Percentiles rank a stretch among this genome's conserved stretches.
Evolutionary conservation across 2,329 filamentous ascomycete species (phyloP).

Genomic region (Hypoxylon sp.): DNA sequence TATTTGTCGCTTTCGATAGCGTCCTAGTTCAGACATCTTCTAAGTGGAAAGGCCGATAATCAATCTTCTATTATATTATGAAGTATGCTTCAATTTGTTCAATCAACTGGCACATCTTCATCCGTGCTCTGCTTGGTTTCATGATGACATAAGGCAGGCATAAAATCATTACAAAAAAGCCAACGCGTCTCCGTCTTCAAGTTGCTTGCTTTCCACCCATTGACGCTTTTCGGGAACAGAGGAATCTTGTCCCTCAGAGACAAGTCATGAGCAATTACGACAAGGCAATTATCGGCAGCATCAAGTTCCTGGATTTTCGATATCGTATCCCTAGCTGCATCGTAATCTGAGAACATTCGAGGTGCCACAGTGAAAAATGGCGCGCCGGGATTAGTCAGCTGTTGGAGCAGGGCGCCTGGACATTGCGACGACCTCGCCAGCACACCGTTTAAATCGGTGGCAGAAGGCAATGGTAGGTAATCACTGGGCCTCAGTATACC

Average conservation of each 20-base stretch:
- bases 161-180: constrained; percentile 17
- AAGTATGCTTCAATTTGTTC: background rate
- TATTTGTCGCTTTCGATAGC: background rate
- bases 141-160: background rate
- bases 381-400: background rate
- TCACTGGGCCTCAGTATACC: constrained; percentile 57
- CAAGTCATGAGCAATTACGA: constrained; percentile 15
- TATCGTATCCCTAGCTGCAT: constrained; percentile 5
- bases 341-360: constrained; percentile 7
- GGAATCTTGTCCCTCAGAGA: constrained; percentile 3
- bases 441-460: background rate
- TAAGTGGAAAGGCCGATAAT: background rate
- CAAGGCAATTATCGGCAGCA: constrained; percentile 5
- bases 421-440: constrained; percentile 39
- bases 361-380: constrained; percentile 10
- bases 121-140: background rate
- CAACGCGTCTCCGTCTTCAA: constrained; percentile 7
- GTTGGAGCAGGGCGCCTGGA: constrained; percentile 4
- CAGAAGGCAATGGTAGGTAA: constrained; percentile 52
- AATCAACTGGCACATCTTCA: background rate
- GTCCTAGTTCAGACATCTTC: background rate
- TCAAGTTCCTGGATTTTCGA: constrained; percentile 15
- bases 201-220: background rate
- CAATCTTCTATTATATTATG: background rate
- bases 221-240: constrained; percentile 15